Conservation (phyloP, 179 eudicot genomes). For the Spergularia azorica region DNA sequence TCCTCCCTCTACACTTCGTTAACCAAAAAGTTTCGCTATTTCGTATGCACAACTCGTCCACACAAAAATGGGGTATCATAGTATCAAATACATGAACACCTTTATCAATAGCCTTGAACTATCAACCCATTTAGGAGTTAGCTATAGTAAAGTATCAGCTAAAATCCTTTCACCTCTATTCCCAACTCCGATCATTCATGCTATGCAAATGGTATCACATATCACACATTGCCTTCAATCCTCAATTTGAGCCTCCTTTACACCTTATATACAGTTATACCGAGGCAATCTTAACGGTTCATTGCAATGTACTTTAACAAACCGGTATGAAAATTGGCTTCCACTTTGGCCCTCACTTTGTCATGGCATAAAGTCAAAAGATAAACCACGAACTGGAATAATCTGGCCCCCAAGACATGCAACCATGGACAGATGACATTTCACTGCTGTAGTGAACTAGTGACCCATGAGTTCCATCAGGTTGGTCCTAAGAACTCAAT, state of each 20-base stretch:
- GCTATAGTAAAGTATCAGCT: not conserved
- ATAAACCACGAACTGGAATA: not conserved
- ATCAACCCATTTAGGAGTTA: not conserved
- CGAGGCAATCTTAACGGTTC: not conserved
- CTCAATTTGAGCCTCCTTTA: slow-evolving; percentile 9
- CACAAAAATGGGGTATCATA: no score
- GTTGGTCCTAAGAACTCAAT: not conserved
- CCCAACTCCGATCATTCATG: not conserved
- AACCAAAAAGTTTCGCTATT: no score
- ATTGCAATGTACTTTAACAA: not conserved
- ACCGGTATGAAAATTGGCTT: not conserved
- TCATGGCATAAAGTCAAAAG: not conserved
- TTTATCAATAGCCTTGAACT: no score
- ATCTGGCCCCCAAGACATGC: not conserved
- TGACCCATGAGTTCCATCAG: not conserved
- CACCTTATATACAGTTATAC: not conserved
- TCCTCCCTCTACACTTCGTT: no score
- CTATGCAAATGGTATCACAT: not conserved
- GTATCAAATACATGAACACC: no score
- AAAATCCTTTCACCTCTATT: not conserved
- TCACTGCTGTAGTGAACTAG: not conserved
- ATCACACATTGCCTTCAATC: not conserved
- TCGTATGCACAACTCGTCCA: no score
- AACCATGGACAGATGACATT: not conserved
- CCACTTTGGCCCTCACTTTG: not conserved